These are phyloP conservation scores for Starmerella cellae DNA, from an alignment of 805 yeast genomes.

Conservation along the genomic window DNA sequence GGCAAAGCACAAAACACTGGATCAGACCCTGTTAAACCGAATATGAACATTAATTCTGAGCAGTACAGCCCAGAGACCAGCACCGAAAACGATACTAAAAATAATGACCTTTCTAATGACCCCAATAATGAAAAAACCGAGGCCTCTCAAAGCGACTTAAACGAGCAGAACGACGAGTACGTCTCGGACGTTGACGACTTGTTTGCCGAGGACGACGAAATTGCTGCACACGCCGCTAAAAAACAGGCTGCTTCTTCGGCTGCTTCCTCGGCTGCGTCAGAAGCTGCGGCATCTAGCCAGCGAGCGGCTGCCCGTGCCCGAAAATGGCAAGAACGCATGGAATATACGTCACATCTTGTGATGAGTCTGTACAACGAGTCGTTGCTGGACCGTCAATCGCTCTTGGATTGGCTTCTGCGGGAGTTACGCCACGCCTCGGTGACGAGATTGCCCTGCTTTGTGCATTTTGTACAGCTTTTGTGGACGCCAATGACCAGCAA, in stretches of 20 bases:
- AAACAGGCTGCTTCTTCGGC: neutral
- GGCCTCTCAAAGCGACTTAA: neutral
- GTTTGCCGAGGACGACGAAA: neutral
- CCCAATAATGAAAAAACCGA: neutral
- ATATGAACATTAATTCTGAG: neutral
- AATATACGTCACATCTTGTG: slow-evolving; percentile 46
- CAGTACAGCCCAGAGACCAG: neutral
- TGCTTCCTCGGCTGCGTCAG: too few species aligned
- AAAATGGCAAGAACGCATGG: slow-evolving; percentile 38
- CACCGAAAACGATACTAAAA: neutral
- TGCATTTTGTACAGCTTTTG: slow-evolving; percentile 47
- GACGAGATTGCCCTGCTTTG: slow-evolving; percentile 35
- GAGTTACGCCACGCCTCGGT: slow-evolving; percentile 34
- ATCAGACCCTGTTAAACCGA: neutral
- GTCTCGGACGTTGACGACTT: neutral
- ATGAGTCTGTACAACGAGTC: slow-evolving; percentile 57
- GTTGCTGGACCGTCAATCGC: slow-evolving; percentile 47
- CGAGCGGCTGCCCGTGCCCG: neutral
- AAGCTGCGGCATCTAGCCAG: neutral
- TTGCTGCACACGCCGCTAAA: slow-evolving; percentile 1
- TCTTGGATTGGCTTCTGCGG: slow-evolving; percentile 51
- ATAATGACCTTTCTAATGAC: neutral
- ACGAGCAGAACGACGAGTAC: neutral
- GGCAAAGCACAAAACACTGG: neutral
- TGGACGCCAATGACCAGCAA: slow-evolving; percentile 46